Conservation (phyloP, 352 stramenopile species). For the Pythium brachiatum region DNA sequence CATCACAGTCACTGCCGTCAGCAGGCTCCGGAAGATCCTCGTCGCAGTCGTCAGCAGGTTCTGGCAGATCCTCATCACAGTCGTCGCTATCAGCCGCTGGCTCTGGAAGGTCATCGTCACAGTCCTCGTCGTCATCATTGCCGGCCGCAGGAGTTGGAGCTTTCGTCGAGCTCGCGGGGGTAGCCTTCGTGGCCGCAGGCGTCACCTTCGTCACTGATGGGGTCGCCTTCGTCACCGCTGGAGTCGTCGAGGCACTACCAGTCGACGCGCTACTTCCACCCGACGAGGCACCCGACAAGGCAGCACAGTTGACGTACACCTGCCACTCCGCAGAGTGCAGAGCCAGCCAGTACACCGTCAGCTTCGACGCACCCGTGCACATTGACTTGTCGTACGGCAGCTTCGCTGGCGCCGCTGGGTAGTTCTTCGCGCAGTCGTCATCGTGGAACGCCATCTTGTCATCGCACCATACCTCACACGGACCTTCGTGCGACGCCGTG, state of each 20-base stretch:
- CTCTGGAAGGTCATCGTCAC: too few relatives aligned
- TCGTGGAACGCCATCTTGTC: slow-evolving; percentile 3
- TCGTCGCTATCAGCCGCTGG: neutral
- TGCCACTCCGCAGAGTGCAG: slow-evolving; percentile 30
- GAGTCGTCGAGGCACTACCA: too few relatives aligned
- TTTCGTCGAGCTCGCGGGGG: too few relatives aligned
- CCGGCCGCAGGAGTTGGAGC: too few relatives aligned
- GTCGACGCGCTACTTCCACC: too few relatives aligned
- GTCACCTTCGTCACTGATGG: neutral
- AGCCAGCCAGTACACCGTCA: slow-evolving; percentile 27
- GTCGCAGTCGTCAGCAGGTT: too few relatives aligned
- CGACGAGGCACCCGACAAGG: slow-evolving; percentile 2
- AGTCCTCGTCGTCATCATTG: neutral
- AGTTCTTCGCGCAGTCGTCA: slow-evolving; percentile 11
- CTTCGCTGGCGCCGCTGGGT: neutral
- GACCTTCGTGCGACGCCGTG: slow-evolving; percentile 24
- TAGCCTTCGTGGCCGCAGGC: neutral
- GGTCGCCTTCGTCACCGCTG: too few relatives aligned
- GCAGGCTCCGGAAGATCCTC: neutral
- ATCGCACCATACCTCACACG: slow-evolving; percentile 21
- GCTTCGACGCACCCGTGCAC: slow-evolving; percentile 25
- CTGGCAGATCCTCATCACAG: neutral
- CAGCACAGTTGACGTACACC: slow-evolving; percentile 28
- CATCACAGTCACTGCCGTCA: neutral
- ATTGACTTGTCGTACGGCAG: slow-evolving; percentile 17